phyloP scores from a whole-genome alignment of 352 stramenopile species.

The Aphanomyces invadans region DNA sequence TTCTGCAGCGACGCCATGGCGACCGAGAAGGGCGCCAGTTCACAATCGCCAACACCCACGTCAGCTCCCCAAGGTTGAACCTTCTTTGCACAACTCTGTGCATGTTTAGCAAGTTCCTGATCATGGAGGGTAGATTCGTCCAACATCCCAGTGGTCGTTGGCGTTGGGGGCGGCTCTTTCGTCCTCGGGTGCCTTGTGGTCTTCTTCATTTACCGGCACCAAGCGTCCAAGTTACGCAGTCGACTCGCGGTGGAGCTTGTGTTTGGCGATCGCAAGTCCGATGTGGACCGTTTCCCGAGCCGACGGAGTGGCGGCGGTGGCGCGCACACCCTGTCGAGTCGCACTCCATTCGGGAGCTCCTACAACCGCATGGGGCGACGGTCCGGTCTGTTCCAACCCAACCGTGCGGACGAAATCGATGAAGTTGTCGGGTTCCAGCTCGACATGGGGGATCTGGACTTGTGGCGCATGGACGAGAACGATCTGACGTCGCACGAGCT shows the following conservation, averaged over 20 bases:
- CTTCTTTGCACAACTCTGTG: too few relatives aligned
- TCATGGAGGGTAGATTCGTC: not conserved
- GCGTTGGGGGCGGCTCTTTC: not conserved
- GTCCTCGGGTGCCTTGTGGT: not conserved
- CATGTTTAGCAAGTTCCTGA: not conserved
- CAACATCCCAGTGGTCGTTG: not conserved
- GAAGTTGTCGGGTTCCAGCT: slow-evolving; percentile 13
- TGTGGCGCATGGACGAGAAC: slow-evolving; percentile 19
- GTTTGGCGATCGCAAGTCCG: slow-evolving; percentile 4
- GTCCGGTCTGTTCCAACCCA: not conserved
- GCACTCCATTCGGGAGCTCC: not conserved
- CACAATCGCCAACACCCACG: too few relatives aligned
- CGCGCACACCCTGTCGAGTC: not conserved
- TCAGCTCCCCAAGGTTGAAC: not conserved
- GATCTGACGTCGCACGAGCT: slow-evolving; percentile 26
- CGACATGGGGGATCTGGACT: slow-evolving; percentile 19
- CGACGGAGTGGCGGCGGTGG: not conserved
- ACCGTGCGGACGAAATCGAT: not conserved
- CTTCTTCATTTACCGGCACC: slow-evolving; percentile 3
- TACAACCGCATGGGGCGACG: not conserved
- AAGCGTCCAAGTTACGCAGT: not conserved
- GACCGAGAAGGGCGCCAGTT: too few relatives aligned
- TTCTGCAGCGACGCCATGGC: too few relatives aligned
- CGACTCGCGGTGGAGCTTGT: not conserved
- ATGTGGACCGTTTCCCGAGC: not conserved